Evolutionary conservation across 805 yeast species (phyloP), one percentile per base, ranked within the genome.

Genomic region (Sugiyamaella chiloensis): DNA sequence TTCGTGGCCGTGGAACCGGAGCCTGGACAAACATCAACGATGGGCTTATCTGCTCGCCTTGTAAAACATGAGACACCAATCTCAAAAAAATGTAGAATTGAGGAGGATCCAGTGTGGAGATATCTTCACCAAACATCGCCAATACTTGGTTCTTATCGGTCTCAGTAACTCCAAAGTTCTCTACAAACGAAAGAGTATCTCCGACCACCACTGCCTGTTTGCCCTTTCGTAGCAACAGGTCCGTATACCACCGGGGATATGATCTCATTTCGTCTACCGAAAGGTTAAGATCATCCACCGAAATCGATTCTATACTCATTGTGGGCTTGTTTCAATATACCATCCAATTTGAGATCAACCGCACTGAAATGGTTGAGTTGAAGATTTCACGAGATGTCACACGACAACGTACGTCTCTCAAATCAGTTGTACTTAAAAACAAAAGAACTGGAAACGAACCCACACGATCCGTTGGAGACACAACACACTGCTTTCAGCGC

Each of bases 211-310:
- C 80, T 26, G 86, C 68, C 36, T 81, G 75, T 31, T 81, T 81
- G 52, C 60, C 66, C 53, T 85, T 84, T 45, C 90, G 76, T 39
- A 85, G 74, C 30, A 85, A 75, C 26, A 91, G 79, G 60, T 87
- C 90, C 55, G 88, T 84, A 64, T 90, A 91, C 99, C 99, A 91
- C 55, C 96, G 73, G 56, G 91, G 78, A 65, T 91, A 91, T 1
- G 96, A 85, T 58, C 83, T 80, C 9, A 81, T 77, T 65, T 91
- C 99, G 48, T 84, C 85, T 16, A 75, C 74, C 0, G 96, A 77
- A 40, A 91, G 73, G 49, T 87, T 87, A 51, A 65, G 59, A 46
- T 59, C 56, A 51, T 63, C 68, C 14, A 65, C 53, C 16, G 62
- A 24, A 20, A 53, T 40, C 11, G 40, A 40, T 24, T 51, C 50